Base-by-base conservation (phyloP, 2,329 filamentous ascomycete species). In the Trichophyton rubrum region DNA sequence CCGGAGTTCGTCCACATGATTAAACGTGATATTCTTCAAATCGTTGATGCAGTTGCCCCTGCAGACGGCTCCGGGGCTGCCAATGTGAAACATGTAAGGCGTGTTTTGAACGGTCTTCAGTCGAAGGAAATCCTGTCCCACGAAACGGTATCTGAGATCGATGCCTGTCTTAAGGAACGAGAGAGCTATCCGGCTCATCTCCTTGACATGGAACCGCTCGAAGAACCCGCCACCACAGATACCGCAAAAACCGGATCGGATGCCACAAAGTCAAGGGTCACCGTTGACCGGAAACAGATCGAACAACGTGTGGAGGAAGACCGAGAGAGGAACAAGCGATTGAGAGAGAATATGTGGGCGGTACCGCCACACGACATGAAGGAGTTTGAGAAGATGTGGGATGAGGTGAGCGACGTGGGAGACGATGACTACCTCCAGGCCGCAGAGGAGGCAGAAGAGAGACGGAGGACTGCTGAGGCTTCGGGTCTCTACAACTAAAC, bases 261-360 rank as follows among this genome's bases (percentile, higher is more conserved):
- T 11, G 61, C 64, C 6, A 71, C 66, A 59, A 62, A 66, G 0
- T 76, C 74, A 59, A 77, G 77, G 2, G 73, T 78, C 51, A 77
- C 80, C 58, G 72, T 93, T 58, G 89, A 96, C 69, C 93, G 92
- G 74, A 82, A 87, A 60, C 89, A 96, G 75, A 88, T 96, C 59
- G 91, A 97, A 75, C 91, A 97, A 77, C 81, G 93, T 45, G 96
- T 99, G 64, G 95, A 99, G 68, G 95, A 99, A 74, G 93, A 99
- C 73, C 80, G 93, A 2, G 93, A 99, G 73, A 80, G 93, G 49
- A 95, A 99, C 73, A 99, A 99, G 79, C 79, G 92, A 49, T 78
- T 92, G 68, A 79, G 93, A 22, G 93, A 99, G 75, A 90, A 86
- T 67, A 95, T 96, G 64, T 99, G 95, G 93, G 89, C 90, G 0